Base-by-base conservation (phyloP, 495 filamentous ascomycete species). In the Geoglossum glabrum region DNA sequence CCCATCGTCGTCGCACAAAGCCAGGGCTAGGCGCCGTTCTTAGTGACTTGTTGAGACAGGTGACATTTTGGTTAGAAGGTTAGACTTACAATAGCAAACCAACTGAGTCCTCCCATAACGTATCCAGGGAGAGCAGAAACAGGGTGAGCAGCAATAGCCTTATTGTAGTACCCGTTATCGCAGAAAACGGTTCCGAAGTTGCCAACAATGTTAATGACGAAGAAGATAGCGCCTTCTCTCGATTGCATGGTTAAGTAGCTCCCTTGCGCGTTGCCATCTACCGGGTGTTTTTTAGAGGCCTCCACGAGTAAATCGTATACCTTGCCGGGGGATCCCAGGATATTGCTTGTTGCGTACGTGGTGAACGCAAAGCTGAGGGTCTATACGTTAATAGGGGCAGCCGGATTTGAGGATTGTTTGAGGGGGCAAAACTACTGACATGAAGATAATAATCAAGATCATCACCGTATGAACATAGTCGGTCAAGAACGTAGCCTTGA, bases 51-150 rank as follows among this genome's bases (percentile, higher is more conserved):
- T 31, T 13, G 8, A 30, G 17, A 52, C n/a, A 2, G 26, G 25
- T 45, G n/a, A 3, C 40, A 31, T 52, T 15, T 52, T 28, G 49
- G 36, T 40, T 7, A 15, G 11, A 30, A 27, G n/a, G n/a, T 30
- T 30, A 28, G 23, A 30, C 49, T 28, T 28, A 52, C 49, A 57
- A 97, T 94, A 8, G 90, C 90, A 59, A 97, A 96, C 90, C 90
- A 97, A 63, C 76, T 82, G 1, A 96, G 76, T 43, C 90, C 90
- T 26, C 90, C 90, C 51, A 94, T 74, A 46, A 95, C 84, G 62
- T 97, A 97, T 31, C 90, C 90, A 6, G 90, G 90, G 52, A 97
- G 84, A 7, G 89, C 89, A 59, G 90, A 83, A 1, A 90, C 83
- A 1, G 87, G 87, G 31, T 80, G 83, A 5, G 89, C 89, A n/a